Evolutionary conservation across 371 early-diverging fungal species (phyloP).

Genomic region (Smittium culicis): DNA sequence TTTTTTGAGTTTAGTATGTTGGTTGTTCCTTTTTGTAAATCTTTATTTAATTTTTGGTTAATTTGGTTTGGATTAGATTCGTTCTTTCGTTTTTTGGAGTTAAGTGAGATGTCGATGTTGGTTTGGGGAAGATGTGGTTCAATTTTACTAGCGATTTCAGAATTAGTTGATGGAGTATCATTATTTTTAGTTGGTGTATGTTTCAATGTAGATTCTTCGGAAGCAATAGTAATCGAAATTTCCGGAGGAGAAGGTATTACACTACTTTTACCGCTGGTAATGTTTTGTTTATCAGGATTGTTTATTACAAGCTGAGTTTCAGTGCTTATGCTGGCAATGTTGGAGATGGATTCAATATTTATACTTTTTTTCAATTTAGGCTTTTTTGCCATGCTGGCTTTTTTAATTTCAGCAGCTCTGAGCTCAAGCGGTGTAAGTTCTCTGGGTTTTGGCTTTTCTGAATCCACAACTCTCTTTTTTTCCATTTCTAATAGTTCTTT

Average conservation of each 20-base stretch:
- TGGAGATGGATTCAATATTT: neutral
- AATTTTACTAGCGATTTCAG: neutral
- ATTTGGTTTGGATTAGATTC: neutral
- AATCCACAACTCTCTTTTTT: neutral
- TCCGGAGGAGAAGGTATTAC: neutral
- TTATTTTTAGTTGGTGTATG: neutral
- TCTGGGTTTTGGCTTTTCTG: neutral
- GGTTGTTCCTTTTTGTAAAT: neutral
- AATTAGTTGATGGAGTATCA: neutral
- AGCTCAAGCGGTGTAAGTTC: neutral
- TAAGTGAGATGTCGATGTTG: neutral
- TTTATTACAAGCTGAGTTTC: neutral
- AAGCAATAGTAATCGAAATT: neutral
- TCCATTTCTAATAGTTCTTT: neutral
- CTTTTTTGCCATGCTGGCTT: neutral
- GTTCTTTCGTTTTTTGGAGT: neutral
- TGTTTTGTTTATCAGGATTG: neutral
- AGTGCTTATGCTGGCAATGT: neutral
- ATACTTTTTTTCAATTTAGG: neutral
- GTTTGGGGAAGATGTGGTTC: neutral
- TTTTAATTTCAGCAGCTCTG: neutral
- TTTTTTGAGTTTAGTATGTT: neutral
- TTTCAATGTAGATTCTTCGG: neutral
- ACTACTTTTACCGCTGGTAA: neutral
- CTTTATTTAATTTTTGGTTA: neutral